These are phyloP conservation scores for Fusarium denticulatum DNA, from an alignment of 2,329 filamentous ascomycete genomes.

Conservation along the genomic window DNA sequence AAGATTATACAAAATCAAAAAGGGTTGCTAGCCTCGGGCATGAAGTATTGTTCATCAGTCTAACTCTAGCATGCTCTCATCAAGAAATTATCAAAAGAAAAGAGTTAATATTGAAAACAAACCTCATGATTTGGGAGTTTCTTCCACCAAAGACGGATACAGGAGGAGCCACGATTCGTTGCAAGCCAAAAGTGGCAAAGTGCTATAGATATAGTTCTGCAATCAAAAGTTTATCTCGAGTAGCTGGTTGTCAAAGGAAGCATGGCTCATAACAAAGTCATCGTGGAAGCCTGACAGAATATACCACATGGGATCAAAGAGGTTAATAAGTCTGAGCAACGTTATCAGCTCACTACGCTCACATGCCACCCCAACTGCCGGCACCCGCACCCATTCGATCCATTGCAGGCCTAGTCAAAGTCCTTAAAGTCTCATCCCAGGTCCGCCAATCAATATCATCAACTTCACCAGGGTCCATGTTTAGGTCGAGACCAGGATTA, in stretches of 20 bases:
- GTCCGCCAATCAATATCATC: constrained; percentile 35
- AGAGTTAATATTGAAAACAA: neutral
- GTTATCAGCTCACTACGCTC: neutral
- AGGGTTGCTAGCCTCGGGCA: neutral
- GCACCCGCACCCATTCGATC: constrained; percentile 3
- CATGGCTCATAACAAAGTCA: neutral
- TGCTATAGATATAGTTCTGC: neutral
- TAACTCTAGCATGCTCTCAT: neutral
- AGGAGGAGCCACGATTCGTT: neutral
- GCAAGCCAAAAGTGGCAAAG: neutral
- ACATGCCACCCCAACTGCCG: constrained; percentile 35
- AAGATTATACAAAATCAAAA: neutral
- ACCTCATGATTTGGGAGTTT: neutral
- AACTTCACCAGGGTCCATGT: constrained; percentile 28
- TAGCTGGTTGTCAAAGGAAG: neutral
- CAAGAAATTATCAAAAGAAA: neutral
- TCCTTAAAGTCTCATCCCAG: constrained; percentile 28
- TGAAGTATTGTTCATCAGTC: neutral
- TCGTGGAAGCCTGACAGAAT: neutral
- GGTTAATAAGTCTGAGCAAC: neutral
- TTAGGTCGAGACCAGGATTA: constrained; percentile 12
- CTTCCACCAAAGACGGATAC: neutral
- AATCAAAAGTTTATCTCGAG: neutral
- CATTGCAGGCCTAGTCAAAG: constrained; percentile 1
- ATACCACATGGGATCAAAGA: neutral